Base-by-base conservation (phyloP, 2,329 filamentous ascomycete genomes). In the Pyrenochaeta sp. region DNA sequence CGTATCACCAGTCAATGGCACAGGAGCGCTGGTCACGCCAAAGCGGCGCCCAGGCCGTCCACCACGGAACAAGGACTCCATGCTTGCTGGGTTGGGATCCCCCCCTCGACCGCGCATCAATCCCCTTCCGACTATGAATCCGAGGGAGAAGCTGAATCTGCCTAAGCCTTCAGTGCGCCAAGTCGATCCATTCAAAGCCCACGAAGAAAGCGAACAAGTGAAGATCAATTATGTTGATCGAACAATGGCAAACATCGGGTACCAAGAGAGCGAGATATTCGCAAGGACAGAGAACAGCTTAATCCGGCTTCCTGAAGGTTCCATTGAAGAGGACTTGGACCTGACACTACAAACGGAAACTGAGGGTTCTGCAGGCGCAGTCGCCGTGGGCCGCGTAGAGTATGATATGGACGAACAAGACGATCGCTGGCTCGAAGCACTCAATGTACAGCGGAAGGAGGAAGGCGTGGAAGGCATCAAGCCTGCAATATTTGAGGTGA, bases 391-490 rank as follows among this genome's bases (percentile, higher is more conserved):
- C 12, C 89, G 92, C 55, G 95, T 99, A 22, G 95, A 99, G 75
- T 99, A 99, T 76, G 95, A 99, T 77, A 99, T 99, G 95, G 95
- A 99, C 73, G 95, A 99, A 78, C 95, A 99, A 73, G 95, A 99
- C 76, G 93, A 97, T 66, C 92, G 93, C 80, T 99, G 95, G 95
- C 82, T 99, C 27, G 91, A 95, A 67, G 86, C 88, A 39, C 88
- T 94, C 74, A 99, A 99, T 70, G 80, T 82, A 12, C 88, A 91
- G 69, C 88, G 95, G 56, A 91, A 89, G 73, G 84, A 86, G 25
- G 86, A 90, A 65, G 88, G 90, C 45, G 87, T 92, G 24, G 92
- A 96, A 66, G 84, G 88, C 2, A 95, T 99, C 69, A 96, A 93
- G 48, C 91, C 93, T 22, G 93, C 96, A 62, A 88, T 97, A 50